Evolutionary conservation across 176 grass and related monocot species (phyloP).

Genomic region (Metroxylon sagu): DNA sequence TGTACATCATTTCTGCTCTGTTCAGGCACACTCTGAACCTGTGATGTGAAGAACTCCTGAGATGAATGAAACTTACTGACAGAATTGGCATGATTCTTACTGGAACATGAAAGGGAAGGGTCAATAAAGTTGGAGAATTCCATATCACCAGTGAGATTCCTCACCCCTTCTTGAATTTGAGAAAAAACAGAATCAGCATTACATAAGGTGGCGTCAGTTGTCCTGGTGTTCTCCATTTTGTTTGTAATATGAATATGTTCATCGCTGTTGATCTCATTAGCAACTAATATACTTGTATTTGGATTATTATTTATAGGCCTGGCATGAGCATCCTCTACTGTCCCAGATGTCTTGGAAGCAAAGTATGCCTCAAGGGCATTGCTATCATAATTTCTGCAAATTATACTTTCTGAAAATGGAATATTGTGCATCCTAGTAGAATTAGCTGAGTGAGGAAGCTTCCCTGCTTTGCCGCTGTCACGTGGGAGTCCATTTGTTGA

Average conservation of each 20-base stretch:
- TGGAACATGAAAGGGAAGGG: background rate
- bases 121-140: slow-evolving; percentile 2
- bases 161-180: background rate
- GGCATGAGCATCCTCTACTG: background rate
- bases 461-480: slow-evolving; percentile 4
- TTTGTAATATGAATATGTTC: background rate
- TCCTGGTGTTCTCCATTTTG: slow-evolving; percentile 5
- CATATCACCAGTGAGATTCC: background rate
- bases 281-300: background rate
- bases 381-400: slow-evolving; percentile 18
- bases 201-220: background rate
- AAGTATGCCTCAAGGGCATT: slow-evolving; percentile 18
- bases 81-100: background rate
- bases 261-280: slow-evolving; percentile 1
- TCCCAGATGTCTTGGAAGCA: slow-evolving; percentile 18
- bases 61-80: background rate
- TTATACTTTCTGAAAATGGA: slow-evolving; percentile 36
- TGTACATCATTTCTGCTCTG: slow-evolving; percentile 2
- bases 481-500: background rate
- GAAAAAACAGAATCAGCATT: background rate
- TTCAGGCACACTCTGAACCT: background rate
- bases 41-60: background rate
- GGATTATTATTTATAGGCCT: background rate
- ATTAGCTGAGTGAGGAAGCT: slow-evolving; percentile 3
- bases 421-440: slow-evolving; percentile 10